A percentile compares a stretch with the other conserved stretches of the same genome.
Evolutionary conservation across 1,284 basidiomycete species (phyloP).

Genomic region (Heliocybe sulcata): DNA sequence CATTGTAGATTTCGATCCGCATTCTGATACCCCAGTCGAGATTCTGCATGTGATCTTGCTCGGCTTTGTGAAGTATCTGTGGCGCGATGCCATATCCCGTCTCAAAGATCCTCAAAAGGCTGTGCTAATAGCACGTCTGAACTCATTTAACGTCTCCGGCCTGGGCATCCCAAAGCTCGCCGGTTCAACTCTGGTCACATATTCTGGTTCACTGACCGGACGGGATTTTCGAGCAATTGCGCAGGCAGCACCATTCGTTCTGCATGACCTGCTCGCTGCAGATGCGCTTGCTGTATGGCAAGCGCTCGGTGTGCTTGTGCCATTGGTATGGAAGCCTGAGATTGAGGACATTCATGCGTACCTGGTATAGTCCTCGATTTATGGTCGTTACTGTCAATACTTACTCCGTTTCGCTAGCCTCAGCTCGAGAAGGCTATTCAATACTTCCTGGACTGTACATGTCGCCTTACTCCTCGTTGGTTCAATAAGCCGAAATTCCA

Average conservation of each 20-base stretch:
- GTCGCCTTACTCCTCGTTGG: constrained; percentile 15
- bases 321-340: too few relatives aligned
- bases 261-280: constrained; percentile 8
- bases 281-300: too few relatives aligned
- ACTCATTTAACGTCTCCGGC: constrained; percentile 16
- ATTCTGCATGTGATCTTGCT: constrained; percentile 27
- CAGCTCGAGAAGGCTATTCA: constrained; percentile 7
- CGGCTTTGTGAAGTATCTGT: constrained; percentile 30
- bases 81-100: constrained; percentile 22
- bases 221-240: constrained; percentile 21
- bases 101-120: constrained; percentile 10
- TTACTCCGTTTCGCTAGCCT: not conserved
- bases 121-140: constrained; percentile 15
- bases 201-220: constrained; percentile 18
- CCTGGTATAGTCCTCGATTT: too few relatives aligned
- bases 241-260: constrained; percentile 21
- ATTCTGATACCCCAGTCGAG: constrained; percentile 27
- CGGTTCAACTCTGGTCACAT: constrained; percentile 20
- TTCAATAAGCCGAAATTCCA: constrained; percentile 26
- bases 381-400: too few relatives aligned
- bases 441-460: constrained; percentile 12
- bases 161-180: constrained; percentile 14
- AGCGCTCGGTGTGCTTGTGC: too few relatives aligned
- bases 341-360: too few relatives aligned
- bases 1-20: constrained; percentile 20